Evolutionary conservation across 352 stramenopile species (phyloP).

Genomic region (Phytopythium vexans): DNA sequence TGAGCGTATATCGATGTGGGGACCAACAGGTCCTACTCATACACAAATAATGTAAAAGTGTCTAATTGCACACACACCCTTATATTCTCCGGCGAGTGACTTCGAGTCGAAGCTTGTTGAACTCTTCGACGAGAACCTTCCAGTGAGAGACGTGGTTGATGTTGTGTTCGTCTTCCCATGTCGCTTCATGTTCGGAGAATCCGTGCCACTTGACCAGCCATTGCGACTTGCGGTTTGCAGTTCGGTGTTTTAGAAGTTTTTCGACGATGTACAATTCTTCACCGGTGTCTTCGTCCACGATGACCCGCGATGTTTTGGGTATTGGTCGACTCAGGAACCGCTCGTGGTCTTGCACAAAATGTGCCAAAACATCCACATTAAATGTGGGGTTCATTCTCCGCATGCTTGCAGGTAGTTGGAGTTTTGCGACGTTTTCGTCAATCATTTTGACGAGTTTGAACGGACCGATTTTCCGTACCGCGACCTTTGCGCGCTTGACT

Average conservation of each 20-base stretch:
- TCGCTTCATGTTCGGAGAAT: slow-evolving; percentile 8
- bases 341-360: slow-evolving; percentile 10
- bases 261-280: slow-evolving; percentile 5
- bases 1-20: no score
- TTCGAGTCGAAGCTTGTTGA: no score
- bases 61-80: no score
- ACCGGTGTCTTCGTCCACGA: slow-evolving; percentile 8
- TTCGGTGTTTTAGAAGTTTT: slow-evolving; percentile 5
- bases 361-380: no score
- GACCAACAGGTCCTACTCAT: no score
- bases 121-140: no score
- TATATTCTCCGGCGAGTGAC: no score
- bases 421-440: slow-evolving; percentile 6
- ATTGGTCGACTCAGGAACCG: slow-evolving; percentile 4
- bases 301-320: slow-evolving; percentile 4
- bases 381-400: slow-evolving; percentile 6
- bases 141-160: no score
- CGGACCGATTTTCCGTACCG: background rate
- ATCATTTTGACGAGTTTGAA: slow-evolving; percentile 3
- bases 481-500: slow-evolving; percentile 8
- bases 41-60: no score
- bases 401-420: slow-evolving; percentile 5
- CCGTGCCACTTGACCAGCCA: slow-evolving; percentile 10
- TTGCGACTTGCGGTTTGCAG: slow-evolving; percentile 5
- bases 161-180: no score